Base-by-base conservation (phyloP, 495 filamentous ascomycete genomes). In the Neurospora sp. region DNA sequence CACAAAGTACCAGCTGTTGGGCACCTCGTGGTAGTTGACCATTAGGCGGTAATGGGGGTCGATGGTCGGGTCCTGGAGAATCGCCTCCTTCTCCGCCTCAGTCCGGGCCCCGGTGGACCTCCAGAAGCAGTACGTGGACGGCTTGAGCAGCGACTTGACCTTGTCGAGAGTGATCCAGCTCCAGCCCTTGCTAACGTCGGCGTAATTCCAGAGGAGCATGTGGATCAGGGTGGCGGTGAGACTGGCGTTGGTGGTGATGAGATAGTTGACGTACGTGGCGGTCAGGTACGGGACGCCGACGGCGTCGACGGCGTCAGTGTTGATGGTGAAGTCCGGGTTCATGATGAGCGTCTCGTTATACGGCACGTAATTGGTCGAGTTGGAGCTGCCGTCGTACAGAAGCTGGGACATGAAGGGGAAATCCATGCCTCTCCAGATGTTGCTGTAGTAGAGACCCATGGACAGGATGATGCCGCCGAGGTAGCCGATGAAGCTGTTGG, bases 1-100 rank as follows among this genome's bases (percentile, higher is more conserved):
- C 0, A 72, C 70, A 0, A 76, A 75, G 59, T 87, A 90, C 88
- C 88, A 90, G 85, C 85, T 88, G 76, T 80, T 80, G 6, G 88
- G 87, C 3, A 80, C 77, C 73, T 88, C 87, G 46, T 85, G 83
- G 76, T 89, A 89, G 20, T 75, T 70, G n/a, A 39, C 61, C 77
- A 83, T 79, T 82, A 85, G 72, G 79, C 72, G 73, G 69, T 80
- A 75, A 38, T 76, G 74, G 20, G 71, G 70, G 46, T 78, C 74
- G 40, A 72, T 8, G 81, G 42, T 46, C 8, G 42, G 42, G 18
- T 46, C 42, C 18, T 46, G 18, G 42, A 0, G 42, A 20, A 46
- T 46, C 0, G 42, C 42, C 9, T 46, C 42, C 42, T 46, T 46
- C 42, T 46, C 42, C 3, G 42, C 42, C n/a, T 46, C 42, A 2